Evolutionary conservation across 768 basidiomycete species (phyloP).

Genomic region (Cyclocybe cylindracea): DNA sequence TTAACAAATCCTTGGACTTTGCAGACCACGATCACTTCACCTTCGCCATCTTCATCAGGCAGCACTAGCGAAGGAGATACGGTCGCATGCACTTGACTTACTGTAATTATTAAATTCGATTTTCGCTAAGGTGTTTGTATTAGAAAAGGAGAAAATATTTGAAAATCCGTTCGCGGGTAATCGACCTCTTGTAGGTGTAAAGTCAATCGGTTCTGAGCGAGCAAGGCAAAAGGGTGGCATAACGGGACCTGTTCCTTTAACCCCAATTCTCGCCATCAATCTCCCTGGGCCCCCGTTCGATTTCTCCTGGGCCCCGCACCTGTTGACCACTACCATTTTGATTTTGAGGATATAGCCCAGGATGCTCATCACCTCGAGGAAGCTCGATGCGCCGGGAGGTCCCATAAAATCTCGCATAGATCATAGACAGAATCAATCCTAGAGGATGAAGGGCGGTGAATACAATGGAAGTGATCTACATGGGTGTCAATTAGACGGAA

Average conservation of each 20-base stretch:
- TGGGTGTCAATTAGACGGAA: neutral
- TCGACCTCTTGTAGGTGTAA: too few relatives aligned
- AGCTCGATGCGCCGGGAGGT: conserved; percentile 13
- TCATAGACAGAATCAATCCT: conserved; percentile 44
- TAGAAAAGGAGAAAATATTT: too few relatives aligned
- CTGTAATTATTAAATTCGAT: too few relatives aligned
- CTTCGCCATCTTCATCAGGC: too few relatives aligned
- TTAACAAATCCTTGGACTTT: too few relatives aligned
- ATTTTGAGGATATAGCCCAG: conserved; percentile 20
- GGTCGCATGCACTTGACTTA: too few relatives aligned
- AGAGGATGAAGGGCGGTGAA: conserved; percentile 74
- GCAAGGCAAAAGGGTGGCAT: too few relatives aligned
- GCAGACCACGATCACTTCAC: too few relatives aligned
- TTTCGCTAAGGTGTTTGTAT: too few relatives aligned
- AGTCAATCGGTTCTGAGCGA: too few relatives aligned
- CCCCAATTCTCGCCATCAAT: conserved; percentile 33
- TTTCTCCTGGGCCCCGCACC: conserved; percentile 1
- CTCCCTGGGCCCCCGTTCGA: conserved; percentile 35
- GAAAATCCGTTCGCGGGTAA: too few relatives aligned
- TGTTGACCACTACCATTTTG: neutral
- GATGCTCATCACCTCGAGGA: conserved; percentile 24
- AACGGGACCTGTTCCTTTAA: neutral
- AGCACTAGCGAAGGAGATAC: too few relatives aligned
- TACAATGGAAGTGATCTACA: conserved; percentile 56
- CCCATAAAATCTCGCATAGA: conserved; percentile 37